A percentile compares a stretch with the other conserved stretches of the same genome.
phyloP scores from a whole-genome alignment of 2,329 filamentous ascomycete genomes.

The Fusarium duplospermum region DNA sequence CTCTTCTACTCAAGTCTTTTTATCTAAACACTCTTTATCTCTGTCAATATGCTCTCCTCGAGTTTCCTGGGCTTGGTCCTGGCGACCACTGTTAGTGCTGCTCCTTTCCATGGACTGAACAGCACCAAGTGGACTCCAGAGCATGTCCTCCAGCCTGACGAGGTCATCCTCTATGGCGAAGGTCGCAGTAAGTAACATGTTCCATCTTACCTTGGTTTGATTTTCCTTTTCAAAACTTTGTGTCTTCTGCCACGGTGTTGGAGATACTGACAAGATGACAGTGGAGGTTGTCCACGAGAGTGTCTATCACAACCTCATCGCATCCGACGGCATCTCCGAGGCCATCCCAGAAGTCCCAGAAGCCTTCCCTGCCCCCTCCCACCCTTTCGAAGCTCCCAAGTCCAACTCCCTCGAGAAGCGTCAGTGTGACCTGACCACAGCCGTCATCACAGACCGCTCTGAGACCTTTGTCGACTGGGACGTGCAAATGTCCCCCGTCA shows the following conservation, averaged over 20 bases:
- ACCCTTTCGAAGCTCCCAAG: not conserved
- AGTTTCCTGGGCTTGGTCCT: not conserved
- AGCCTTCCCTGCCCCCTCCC: not conserved
- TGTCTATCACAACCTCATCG: conserved; percentile 18
- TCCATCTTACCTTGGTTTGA: not conserved
- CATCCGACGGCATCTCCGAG: not conserved
- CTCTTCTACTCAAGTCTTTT: not conserved
- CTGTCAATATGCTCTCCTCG: not conserved
- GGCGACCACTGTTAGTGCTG: conserved; percentile 13
- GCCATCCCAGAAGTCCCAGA: conserved; percentile 10
- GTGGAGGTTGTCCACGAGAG: conserved; percentile 25
- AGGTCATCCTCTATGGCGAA: conserved; percentile 31
- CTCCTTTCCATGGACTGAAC: conserved; percentile 23
- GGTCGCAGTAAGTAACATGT: conserved; percentile 13
- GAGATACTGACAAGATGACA: not conserved
- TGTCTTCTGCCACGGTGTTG: no score
- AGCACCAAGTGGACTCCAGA: conserved; percentile 29
- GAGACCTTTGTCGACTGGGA: conserved; percentile 32
- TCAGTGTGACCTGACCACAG: not conserved
- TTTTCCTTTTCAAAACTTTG: not conserved
- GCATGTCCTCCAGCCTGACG: conserved; percentile 21
- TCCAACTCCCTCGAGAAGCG: not conserved
- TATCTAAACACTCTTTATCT: not conserved
- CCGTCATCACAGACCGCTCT: not conserved
- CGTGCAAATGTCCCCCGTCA: conserved; percentile 30